These are phyloP conservation scores for Fraxinus baroniana DNA, from an alignment of 305 asterid species.

Conservation along the genomic window DNA sequence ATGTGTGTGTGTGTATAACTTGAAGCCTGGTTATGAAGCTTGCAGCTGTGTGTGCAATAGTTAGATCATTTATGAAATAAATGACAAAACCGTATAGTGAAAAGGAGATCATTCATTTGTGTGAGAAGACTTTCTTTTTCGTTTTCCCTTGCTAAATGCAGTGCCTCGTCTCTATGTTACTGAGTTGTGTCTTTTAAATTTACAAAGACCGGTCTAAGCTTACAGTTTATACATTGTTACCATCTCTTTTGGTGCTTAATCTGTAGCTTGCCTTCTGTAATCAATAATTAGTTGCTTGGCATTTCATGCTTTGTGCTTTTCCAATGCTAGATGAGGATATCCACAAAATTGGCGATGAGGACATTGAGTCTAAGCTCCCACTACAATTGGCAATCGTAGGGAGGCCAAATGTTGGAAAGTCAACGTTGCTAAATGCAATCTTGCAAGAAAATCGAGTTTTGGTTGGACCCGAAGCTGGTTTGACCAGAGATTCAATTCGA, in stretches of 20 bases:
- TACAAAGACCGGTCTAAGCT: background rate
- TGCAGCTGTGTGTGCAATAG: background rate
- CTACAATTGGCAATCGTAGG: constrained; percentile 94
- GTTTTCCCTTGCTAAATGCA: background rate
- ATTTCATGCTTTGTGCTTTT: constrained; percentile 21
- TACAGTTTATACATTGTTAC: constrained; percentile 1
- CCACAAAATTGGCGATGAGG: constrained; percentile 40
- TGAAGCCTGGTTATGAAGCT: background rate
- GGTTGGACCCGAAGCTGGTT: constrained; percentile 97
- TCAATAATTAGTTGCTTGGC: background rate
- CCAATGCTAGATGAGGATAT: constrained; percentile 38
- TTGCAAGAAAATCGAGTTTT: constrained; percentile 91
- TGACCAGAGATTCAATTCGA: constrained; percentile 92
- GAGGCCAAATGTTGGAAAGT: constrained; percentile 92
- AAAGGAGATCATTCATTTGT: background rate
- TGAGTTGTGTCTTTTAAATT: background rate
- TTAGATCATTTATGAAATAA: background rate
- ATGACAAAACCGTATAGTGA: background rate
- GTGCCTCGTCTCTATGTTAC: background rate
- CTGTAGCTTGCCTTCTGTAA: background rate
- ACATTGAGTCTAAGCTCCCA: constrained; percentile 61
- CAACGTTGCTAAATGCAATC: constrained; percentile 77
- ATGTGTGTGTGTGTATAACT: background rate
- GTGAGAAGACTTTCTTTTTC: background rate
- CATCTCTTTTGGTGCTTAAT: background rate